Base-by-base conservation (phyloP, 2,329 filamentous ascomycete species). In the Trichoderma sp. region DNA sequence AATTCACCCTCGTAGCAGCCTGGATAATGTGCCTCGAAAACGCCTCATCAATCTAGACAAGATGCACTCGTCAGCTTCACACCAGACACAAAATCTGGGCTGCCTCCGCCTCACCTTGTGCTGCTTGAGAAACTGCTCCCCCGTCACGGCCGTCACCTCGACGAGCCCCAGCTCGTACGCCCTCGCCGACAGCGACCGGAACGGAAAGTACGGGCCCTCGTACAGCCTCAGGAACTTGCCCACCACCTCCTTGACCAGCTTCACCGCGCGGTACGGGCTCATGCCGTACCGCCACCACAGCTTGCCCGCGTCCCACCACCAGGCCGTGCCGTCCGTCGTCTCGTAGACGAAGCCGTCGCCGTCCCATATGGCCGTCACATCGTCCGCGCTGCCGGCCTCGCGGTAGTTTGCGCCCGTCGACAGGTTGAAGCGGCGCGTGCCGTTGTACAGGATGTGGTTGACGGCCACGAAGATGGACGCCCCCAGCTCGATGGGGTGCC, bases 1-100 rank as follows among this genome's bases (percentile, higher is more conserved):
- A 99, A 76, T 98, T 98, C 68, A 97, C 94, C 21, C 95, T 85
- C 0, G 95, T 97, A 65, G 88, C 90, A 1, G 94, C 92, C 77
- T 98, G 94, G 28, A 98, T 87, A 55, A 99, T 86, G 58, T 99
- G 92, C 15, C 86, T 85, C 0, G 88, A 82, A 74, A 96, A 98
- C 0, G 80, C 74, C 0, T 82, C 79, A 26, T 84, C 81, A 64
- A 97, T 87, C 72, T 87, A 44, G 2, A 19, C 24, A 39, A 5
- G 39, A 64, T 7, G 12, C 19, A 28, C 10, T 10, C 6, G 44
- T 60, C 21, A 43, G 34, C 45, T 39, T 47, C 48, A 9, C 21
- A 24, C 19, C 17, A 47, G 6, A 43, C 41, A n/a, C 7, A 14
- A 5, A 51, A 5, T 7, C n/a, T 45, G n/a, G 17, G 10, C 43